Evolutionary conservation across 352 stramenopile species (phyloP).

Genomic region (Phytophthora sp.): DNA sequence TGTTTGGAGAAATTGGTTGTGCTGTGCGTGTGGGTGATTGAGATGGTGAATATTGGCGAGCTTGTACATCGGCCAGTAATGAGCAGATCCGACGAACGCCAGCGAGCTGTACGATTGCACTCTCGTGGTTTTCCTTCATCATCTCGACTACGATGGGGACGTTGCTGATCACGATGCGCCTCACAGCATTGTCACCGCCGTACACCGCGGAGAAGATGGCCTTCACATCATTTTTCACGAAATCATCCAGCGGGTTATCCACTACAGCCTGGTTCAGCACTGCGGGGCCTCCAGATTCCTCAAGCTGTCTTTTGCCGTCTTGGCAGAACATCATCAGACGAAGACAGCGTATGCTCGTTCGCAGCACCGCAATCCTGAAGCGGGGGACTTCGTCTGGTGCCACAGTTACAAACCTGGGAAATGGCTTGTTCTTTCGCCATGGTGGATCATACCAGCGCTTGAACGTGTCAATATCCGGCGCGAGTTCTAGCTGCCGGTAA

Average conservation of each 20-base stretch:
- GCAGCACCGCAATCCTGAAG: constrained; percentile 61
- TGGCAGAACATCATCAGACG: constrained; percentile 62
- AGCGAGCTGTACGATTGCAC: constrained; percentile 66
- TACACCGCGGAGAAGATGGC: constrained; percentile 75
- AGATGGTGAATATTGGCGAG: constrained; percentile 27
- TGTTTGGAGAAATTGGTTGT: constrained; percentile 3
- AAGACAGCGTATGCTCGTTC: constrained; percentile 66
- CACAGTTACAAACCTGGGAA: constrained; percentile 55
- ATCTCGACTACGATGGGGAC: constrained; percentile 63
- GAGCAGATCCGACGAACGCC: constrained; percentile 57
- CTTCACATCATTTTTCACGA: constrained; percentile 78
- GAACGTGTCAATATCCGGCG: constrained; percentile 63
- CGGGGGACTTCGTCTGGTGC: constrained; percentile 49
- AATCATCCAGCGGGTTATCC: constrained; percentile 71
- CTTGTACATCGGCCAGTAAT: constrained; percentile 43
- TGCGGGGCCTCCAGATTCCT: constrained; percentile 42
- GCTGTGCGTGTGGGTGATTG: constrained; percentile 9
- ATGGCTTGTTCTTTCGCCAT: constrained; percentile 53
- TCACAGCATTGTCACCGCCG: constrained; percentile 71
- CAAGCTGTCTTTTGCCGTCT: constrained; percentile 56
- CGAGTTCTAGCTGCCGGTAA: constrained; percentile 46
- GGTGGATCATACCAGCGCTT: constrained; percentile 63
- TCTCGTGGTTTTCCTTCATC: constrained; percentile 66
- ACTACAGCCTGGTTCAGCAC: constrained; percentile 61
- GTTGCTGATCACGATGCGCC: constrained; percentile 61